These are phyloP conservation scores for Globisporangium nunn DNA, from an alignment of 352 stramenopile genomes.

Conservation along the genomic window DNA sequence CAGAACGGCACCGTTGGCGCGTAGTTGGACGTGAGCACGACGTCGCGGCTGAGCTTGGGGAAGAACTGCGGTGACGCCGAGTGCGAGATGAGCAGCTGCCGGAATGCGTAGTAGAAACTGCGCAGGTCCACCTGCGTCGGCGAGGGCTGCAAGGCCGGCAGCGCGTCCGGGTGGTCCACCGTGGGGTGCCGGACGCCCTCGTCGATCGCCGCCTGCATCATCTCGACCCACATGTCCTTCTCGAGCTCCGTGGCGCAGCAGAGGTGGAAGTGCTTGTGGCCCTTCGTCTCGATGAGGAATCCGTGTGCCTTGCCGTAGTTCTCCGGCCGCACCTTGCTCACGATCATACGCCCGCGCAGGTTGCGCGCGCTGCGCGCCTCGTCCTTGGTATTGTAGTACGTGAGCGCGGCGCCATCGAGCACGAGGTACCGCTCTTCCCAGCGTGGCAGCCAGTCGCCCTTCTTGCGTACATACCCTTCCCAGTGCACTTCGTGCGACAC, in stretches of 20 bases:
- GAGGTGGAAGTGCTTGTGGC: conserved; percentile 85
- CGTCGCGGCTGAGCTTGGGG: conserved; percentile 75
- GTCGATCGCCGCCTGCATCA: conserved; percentile 87
- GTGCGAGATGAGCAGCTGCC: conserved; percentile 83
- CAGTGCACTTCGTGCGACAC: conserved; percentile 76
- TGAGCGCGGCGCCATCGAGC: conserved; percentile 71
- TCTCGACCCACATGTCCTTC: conserved; percentile 90
- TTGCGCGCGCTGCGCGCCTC: conserved; percentile 76
- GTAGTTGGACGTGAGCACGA: conserved; percentile 86
- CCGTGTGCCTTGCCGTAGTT: conserved; percentile 87
- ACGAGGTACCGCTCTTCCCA: conserved; percentile 88
- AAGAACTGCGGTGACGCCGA: conserved; percentile 86
- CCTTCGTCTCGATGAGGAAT: conserved; percentile 83
- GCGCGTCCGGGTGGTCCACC: conserved; percentile 21
- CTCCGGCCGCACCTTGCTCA: conserved; percentile 71
- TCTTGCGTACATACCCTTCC: conserved; percentile 87
- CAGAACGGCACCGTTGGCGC: conserved; percentile 84
- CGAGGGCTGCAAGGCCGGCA: conserved; percentile 30
- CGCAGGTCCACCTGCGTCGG: conserved; percentile 79
- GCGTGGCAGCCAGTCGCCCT: conserved; percentile 86
- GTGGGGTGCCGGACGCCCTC: conserved; percentile 37
- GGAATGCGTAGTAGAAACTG: conserved; percentile 85
- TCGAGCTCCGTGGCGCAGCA: conserved; percentile 83
- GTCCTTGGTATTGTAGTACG: conserved; percentile 86
- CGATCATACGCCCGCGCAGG: conserved; percentile 75